Base-by-base conservation (phyloP, 495 filamentous ascomycete genomes). In the Lasiosphaeriaceae sp. region DNA sequence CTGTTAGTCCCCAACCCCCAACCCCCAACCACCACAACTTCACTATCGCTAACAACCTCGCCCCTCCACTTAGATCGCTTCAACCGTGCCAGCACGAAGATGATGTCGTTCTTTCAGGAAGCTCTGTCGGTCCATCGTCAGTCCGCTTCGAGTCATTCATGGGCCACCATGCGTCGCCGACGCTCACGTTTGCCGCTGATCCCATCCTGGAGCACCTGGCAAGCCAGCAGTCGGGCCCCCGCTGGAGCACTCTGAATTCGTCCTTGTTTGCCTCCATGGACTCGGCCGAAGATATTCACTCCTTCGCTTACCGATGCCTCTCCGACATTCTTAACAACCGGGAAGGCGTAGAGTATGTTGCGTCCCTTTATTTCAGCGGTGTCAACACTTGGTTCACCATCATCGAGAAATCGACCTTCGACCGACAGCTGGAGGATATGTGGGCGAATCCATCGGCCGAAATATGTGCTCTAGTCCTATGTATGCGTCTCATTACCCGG, bases 321-420 rank as follows among this genome's bases (percentile, higher is more conserved):
- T 81, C 86, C 53, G 82, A 80, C 39, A 60, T 86, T 17, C 84
- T 92, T 52, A 85, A 86, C 14, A 77, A 88, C 20, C 77, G 78
- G 16, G 66, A 72, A 9, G 78, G 87, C 46, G 81, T 94, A 47
- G 77, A 80, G 50, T 75, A 80, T 41, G 71, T 96, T 50, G 54
- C 63, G 22, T 35, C 50, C 2, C 44, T 47, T 20, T 71, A 66
- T 46, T 71, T 71, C 35, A 11, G n/a, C 17, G 55, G 55, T 47
- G 57, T 57, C 64, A 62, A 66, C 50, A 64, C 56, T 19, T 69
- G 68, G 68, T 67, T 71, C 47, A 55, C 64, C 52, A 56, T 69
- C 47, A 17, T 71, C 49, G 63, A 65, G 31, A 56, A 52, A 11
- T n/a, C 43, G 6, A 21, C 24, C 2, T 67, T 71, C 37, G 62